Base-by-base conservation (phyloP, 1,284 basidiomycete species). In the Coniophora puteana region DNA sequence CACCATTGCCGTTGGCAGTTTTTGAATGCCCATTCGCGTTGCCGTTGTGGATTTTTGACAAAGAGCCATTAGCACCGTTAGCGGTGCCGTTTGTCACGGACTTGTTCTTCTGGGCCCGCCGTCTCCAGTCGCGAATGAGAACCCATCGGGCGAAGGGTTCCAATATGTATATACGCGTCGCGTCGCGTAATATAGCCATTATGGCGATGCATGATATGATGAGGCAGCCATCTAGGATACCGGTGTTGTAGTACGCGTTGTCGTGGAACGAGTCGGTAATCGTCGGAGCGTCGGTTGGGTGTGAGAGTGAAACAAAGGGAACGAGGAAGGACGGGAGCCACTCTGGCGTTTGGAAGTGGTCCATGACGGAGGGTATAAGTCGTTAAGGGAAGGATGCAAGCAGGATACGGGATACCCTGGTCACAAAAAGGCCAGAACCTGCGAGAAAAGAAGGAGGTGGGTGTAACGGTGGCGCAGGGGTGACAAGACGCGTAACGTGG, bases 121-220 rank as follows among this genome's bases (percentile, higher is more conserved):
- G 35, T 42, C 55, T 47, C 60, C 80, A 63, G 51, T 80, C 69
- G 36, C 73, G 70, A 14, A 70, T 70, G 34, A 93, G 71, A 51
- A 81, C 83, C 76, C 80, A 83, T 32, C 71, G 67, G 16, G 87
- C 89, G 47, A 93, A 79, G 5, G 92, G 89, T 55, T 84, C 82
- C 48, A 92, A 78, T 37, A 92, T 52, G 47, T 69, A 72, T 28
- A 91, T 63, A 56, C 93, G 80, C 37, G 79, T 62, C 32, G 77
- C 61, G 67, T 94, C 91, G 44, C 93, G 80, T 25, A 89, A 61
- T 30, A 89, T 51, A 14, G 90, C 90, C 74, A 93, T 87, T 44
- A 80, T 66, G 7, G 83, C 74, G 43, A 92, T 88, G 63, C 78
- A 83, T 13, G 81, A 73, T 39, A 91, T 62, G 44, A 90, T 71